Base-by-base conservation (phyloP, 176 grass and related monocot genomes). In the Avena insularis region DNA sequence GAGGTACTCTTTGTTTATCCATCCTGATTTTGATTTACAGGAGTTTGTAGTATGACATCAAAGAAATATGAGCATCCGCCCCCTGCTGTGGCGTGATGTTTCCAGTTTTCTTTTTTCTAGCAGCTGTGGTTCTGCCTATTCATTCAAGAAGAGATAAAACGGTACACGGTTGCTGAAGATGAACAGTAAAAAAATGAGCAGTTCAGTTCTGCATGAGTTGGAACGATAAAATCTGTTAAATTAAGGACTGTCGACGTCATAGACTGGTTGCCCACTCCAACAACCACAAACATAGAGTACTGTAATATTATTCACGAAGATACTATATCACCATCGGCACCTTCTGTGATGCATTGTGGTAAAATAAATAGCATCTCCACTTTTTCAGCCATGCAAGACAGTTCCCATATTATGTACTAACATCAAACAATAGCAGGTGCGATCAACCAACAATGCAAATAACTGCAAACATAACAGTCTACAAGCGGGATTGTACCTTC, bases 401-500 rank as follows among this genome's bases (percentile, higher is more conserved):
- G 62, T 79, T 86, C 36, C 53, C 40, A 77, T 50, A 59, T 65
- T 61, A 65, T 9, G 38, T 38, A 68, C 64, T 67, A 33, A 10
- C 21, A 81, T 68, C 59, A 51, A 75, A 70, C 69, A 80, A 84
- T 19, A 68, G 63, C 2, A 1, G 15, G 48, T 51, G 68, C 80
- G 23, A 67, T 67, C 66, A 67, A 51, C 71, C 51, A 71, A 61
- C 53, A 51, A 63, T 46, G 72, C 31, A 53, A 77, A 78, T 5
- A 54, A 55, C 69, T 68, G 75, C 67, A 36, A 69, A 50, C 65
- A 77, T 71, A 82, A 77, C 61, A 70, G 77, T 77, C 82, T 77
- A 85, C 51, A 77, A 63, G 78, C 86, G 77, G 77, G 78, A 61
- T 46, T 59, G 35, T 76, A 84, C 78, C 90, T 82, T 61, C 86